Conservation (phyloP, 331 rosid genomes). For the Pyracantha coccinea region DNA sequence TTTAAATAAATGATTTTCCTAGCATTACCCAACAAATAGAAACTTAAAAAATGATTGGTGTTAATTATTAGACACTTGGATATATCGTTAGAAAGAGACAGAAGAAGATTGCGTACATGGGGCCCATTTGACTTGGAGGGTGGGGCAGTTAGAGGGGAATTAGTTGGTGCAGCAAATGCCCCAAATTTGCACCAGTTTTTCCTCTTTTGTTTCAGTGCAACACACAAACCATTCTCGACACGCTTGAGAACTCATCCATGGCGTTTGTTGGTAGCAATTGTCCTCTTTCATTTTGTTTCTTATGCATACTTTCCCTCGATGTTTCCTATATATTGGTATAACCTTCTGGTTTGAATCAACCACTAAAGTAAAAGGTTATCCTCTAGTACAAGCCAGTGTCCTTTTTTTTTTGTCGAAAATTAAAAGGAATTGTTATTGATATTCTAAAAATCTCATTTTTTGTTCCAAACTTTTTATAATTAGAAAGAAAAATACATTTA, state of each 20-base stretch:
- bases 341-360: slow-evolving; percentile 5
- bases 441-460: no score
- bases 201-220: background rate
- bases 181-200: slow-evolving; percentile 24
- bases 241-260: slow-evolving; percentile 45
- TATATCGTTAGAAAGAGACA: slow-evolving; percentile 31
- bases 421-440: no score
- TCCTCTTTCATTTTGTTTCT: slow-evolving; percentile 39
- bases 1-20: no score
- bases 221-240: slow-evolving; percentile 23
- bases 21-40: no score
- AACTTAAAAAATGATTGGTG: slow-evolving; percentile 9
- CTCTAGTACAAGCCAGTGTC: slow-evolving; percentile 24
- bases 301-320: slow-evolving; percentile 20
- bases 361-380: slow-evolving; percentile 38
- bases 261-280: slow-evolving; percentile 42
- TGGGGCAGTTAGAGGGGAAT: slow-evolving; percentile 67
- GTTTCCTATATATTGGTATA: background rate
- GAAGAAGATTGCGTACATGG: slow-evolving; percentile 1
- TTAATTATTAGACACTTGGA: slow-evolving; percentile 4
- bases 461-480: no score
- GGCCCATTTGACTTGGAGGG: slow-evolving; percentile 53
- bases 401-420: background rate
- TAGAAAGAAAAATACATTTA: no score
- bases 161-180: slow-evolving; percentile 60